Evolutionary conservation across 2,329 filamentous ascomycete species (phyloP).

Genomic region (Trichoderma oligosporum): DNA sequence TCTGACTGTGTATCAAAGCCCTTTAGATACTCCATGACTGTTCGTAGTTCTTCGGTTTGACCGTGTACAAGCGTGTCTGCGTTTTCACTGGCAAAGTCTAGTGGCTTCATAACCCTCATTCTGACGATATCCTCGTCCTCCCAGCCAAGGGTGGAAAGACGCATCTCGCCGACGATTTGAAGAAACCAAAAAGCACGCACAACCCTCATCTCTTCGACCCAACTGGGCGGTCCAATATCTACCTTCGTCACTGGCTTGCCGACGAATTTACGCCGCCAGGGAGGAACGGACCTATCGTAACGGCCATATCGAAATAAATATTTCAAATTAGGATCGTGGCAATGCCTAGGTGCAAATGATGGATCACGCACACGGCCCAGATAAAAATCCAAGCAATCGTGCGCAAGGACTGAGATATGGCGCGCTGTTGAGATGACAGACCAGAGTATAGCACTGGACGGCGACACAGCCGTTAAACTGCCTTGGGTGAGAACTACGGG

Average conservation of each 20-base stretch:
- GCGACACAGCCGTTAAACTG: neutral
- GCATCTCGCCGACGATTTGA: slow-evolving; percentile 22
- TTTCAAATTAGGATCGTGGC: no score
- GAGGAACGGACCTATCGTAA: no score
- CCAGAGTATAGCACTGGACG: slow-evolving; percentile 16
- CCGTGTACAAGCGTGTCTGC: no score
- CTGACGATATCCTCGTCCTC: slow-evolving; percentile 17
- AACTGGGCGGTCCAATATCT: slow-evolving; percentile 21
- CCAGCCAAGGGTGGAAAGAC: slow-evolving; percentile 6
- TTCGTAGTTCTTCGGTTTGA: no score
- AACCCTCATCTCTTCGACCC: slow-evolving; percentile 28
- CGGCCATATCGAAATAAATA: no score
- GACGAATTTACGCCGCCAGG: neutral
- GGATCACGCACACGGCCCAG: slow-evolving; percentile 17
- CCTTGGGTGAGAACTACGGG: neutral
- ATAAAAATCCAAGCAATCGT: slow-evolving; percentile 23
- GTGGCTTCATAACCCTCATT: neutral
- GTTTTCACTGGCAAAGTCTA: no score
- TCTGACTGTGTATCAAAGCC: no score
- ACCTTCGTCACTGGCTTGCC: neutral
- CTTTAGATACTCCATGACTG: no score
- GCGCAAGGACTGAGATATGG: slow-evolving; percentile 23
- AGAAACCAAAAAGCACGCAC: slow-evolving; percentile 24
- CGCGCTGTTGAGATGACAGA: slow-evolving; percentile 22
- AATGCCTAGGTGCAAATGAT: no score